Evolutionary conservation across 768 basidiomycete species (phyloP).

Genomic region (Fistulinella prunicolor): DNA sequence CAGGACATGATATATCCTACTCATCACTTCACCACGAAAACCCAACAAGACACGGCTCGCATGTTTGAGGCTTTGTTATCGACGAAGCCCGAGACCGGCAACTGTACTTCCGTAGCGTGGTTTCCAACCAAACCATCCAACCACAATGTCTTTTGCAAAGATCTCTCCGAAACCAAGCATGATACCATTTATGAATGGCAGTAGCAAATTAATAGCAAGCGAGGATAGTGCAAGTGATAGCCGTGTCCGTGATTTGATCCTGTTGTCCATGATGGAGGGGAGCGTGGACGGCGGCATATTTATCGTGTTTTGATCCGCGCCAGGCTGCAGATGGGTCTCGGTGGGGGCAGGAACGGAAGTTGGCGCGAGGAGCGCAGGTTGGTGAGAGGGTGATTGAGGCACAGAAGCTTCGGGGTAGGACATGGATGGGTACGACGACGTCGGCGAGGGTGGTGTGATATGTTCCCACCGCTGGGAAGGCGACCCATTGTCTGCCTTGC

Average conservation of each 20-base stretch:
- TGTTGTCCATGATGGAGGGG: constrained; percentile 65
- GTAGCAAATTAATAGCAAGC: constrained; percentile 76
- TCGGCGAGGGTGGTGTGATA: constrained; percentile 53
- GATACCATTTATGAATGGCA: constrained; percentile 91
- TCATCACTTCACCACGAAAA: constrained; percentile 1
- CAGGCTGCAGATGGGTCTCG: constrained; percentile 18
- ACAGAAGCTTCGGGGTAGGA: constrained; percentile 65
- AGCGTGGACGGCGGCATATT: constrained; percentile 47
- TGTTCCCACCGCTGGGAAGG: constrained; percentile 71
- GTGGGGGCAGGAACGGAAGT: constrained; percentile 2
- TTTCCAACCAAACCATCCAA: constrained; percentile 50
- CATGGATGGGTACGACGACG: constrained; percentile 76
- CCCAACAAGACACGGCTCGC: neutral
- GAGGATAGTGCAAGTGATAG: constrained; percentile 67
- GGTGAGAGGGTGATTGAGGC: constrained; percentile 43
- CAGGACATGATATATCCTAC: neutral
- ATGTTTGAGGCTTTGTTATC: constrained; percentile 7
- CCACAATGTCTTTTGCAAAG: constrained; percentile 76
- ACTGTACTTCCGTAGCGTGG: constrained; percentile 21
- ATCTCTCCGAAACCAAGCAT: constrained; percentile 98
- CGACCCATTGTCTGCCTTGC: constrained; percentile 19
- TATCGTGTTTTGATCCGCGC: constrained; percentile 26
- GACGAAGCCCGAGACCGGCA: constrained; percentile 26
- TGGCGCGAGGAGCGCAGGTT: constrained; percentile 19
- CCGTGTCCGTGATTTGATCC: constrained; percentile 65